Conservation (phyloP, 164 flowering plant genomes). For the Liquidambar formosana region DNA sequence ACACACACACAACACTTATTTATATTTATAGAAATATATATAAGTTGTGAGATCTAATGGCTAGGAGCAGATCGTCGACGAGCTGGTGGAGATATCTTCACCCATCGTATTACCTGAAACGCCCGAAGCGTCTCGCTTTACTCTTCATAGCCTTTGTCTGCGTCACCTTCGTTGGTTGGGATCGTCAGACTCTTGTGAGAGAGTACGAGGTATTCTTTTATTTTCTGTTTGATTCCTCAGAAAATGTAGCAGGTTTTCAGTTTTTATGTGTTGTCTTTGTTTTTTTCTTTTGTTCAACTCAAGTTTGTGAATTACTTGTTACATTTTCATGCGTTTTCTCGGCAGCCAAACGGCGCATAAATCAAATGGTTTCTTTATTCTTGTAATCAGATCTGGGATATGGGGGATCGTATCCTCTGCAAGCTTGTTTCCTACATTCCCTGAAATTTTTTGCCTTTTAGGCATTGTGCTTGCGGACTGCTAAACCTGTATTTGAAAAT, state of each 20-base stretch:
- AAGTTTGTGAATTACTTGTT: no score
- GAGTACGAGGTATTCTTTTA: conserved; percentile 67
- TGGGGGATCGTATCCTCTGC: no score
- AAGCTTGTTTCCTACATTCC: no score
- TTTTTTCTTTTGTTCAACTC: neutral
- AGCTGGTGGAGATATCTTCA: conserved; percentile 55
- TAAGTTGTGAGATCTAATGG: conserved; percentile 36
- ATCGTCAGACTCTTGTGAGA: conserved; percentile 79
- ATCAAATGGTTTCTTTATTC: no score
- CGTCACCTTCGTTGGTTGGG: conserved; percentile 67
- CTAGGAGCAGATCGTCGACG: conserved; percentile 52
- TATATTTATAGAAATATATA: no score
- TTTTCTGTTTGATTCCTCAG: neutral
- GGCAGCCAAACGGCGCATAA: no score
- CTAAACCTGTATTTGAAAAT: no score
- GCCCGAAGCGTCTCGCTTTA: conserved; percentile 76
- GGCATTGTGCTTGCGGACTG: no score
- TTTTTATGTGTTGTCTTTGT: neutral
- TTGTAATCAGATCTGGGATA: no score
- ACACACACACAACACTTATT: no score
- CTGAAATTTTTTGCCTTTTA: no score
- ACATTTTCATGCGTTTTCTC: no score
- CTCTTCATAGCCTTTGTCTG: conserved; percentile 69
- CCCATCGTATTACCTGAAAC: conserved; percentile 77
- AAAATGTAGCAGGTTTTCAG: neutral